A percentile compares a stretch with the other conserved stretches of the same genome.
phyloP scores from a whole-genome alignment of 2,329 filamentous ascomycete genomes.

The Cryoendolithus antarcticus region DNA sequence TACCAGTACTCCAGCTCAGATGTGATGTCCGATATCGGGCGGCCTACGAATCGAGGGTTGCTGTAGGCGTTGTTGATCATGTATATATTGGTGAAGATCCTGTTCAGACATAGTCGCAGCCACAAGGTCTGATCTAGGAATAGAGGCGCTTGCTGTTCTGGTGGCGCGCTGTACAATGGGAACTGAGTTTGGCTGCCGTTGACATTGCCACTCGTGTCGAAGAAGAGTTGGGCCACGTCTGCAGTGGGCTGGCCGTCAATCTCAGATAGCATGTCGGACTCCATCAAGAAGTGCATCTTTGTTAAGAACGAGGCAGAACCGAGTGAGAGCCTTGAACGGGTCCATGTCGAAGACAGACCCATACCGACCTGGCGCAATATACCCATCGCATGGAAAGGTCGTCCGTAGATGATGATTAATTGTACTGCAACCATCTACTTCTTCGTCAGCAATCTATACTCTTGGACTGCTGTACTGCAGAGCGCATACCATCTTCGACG shows the following conservation, averaged over 20 bases:
- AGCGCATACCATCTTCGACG: slow-evolving; percentile 1
- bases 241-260: slow-evolving; percentile 5
- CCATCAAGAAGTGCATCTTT: slow-evolving; percentile 6
- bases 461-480: no score
- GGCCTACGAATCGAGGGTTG: slow-evolving; percentile 4
- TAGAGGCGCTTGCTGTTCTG: slow-evolving; percentile 5
- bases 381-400: slow-evolving; percentile 3
- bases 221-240: slow-evolving; percentile 2
- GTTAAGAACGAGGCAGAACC: slow-evolving; percentile 4
- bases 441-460: no score
- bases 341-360: slow-evolving; percentile 4
- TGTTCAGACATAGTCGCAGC: slow-evolving; percentile 4
- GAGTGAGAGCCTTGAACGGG: slow-evolving; percentile 4
- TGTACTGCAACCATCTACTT: slow-evolving; percentile 4
- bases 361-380: slow-evolving; percentile 4
- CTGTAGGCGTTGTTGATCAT: slow-evolving; percentile 7
- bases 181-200: slow-evolving; percentile 6
- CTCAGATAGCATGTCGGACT: slow-evolving; percentile 5
- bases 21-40: slow-evolving; percentile 5
- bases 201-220: slow-evolving; percentile 6
- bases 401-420: slow-evolving; percentile 4
- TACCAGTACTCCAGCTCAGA: slow-evolving; percentile 6
- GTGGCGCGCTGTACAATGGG: slow-evolving; percentile 3
- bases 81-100: slow-evolving; percentile 5
- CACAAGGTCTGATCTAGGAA: slow-evolving; percentile 5